Evolutionary conservation across 2,329 filamentous ascomycete species (phyloP), one percentile per base, ranked within the genome.

Genomic region (Tolypocladium sp.): DNA sequence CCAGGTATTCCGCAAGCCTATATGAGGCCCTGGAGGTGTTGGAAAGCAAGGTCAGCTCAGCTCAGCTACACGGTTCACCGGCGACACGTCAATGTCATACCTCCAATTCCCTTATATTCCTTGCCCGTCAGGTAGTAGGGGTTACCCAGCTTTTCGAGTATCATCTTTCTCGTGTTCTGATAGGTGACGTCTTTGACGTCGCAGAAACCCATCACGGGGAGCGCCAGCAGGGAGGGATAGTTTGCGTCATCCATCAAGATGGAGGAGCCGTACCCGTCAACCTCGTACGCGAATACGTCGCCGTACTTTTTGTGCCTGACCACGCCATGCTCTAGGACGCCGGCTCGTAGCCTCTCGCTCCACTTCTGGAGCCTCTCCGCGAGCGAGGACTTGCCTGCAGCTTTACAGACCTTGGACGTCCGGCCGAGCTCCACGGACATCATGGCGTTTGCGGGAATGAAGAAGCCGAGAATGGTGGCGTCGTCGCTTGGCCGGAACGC

Each of bases 401-500:
- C 77, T 57, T 77, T 76, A n/a, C 97, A 81, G 25, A 95, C 79
- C 7, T 80, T 77, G 0, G 91, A 86, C 0, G 90, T 86, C 49
- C 90, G 86, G 63, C 86, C 84, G 33, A 99, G 79, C 73, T 99
- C 92, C 0, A 93, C 90, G 2, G 91, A 87, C 82, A 99, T 96
- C 87, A 96, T 93, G 30, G 94, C 94, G 70, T 99, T 99, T 42
- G 91, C 88, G 0, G 94, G 94, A 65, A 99, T 96, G 71, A 96
- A 91, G 78, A 91, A 99, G 52, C 92, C 92, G 3, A 99, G 79
- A 42, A 94, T 97, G 0, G 92, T 95, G 3, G 94, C 91, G 71
- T 99, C 94, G 67, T 99, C 94, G 63, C 91, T 96, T 5, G 94
- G 94, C 1, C 94, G 84, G 76, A 99, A 99, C 0, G 94, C 93